phyloP scores from a whole-genome alignment of 371 early-diverging fungal species.

The Mortierella sp. region DNA sequence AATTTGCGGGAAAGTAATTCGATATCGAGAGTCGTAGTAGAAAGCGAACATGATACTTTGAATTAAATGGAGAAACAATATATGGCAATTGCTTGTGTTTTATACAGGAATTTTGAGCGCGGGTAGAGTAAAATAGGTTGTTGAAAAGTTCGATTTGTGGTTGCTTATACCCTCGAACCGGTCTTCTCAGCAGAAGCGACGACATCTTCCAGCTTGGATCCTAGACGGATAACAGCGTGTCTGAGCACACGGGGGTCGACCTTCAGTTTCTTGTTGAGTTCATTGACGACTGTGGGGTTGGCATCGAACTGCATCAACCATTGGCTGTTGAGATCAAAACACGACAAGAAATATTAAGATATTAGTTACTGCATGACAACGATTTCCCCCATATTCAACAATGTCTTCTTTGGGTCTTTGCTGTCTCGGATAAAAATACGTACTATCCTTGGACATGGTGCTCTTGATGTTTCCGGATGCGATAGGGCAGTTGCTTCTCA shows the following conservation, averaged over 20 bases:
- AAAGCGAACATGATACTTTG: too few species aligned
- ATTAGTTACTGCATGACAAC: neutral
- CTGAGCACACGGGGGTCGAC: slow-evolving; percentile 83
- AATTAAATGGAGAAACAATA: too few species aligned
- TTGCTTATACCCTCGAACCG: slow-evolving; percentile 32
- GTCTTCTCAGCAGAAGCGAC: slow-evolving; percentile 72
- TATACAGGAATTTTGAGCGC: too few species aligned
- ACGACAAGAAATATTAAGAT: neutral
- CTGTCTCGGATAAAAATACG: slow-evolving; percentile 24
- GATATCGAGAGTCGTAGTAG: too few species aligned
- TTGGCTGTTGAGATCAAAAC: slow-evolving; percentile 58
- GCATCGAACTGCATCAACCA: slow-evolving; percentile 87
- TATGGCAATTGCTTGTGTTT: too few species aligned
- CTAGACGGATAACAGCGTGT: slow-evolving; percentile 80
- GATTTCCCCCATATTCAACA: neutral
- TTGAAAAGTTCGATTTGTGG: too few species aligned
- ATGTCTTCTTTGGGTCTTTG: neutral
- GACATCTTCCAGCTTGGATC: slow-evolving; percentile 71
- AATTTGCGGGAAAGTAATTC: neutral
- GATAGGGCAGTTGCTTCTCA: slow-evolving; percentile 68
- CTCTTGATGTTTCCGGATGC: slow-evolving; percentile 76
- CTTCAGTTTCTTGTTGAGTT: slow-evolving; percentile 70
- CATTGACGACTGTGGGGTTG: slow-evolving; percentile 70
- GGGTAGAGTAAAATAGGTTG: too few species aligned
- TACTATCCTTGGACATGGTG: slow-evolving; percentile 74